Percentiles rank a stretch among this genome's conserved stretches.
Evolutionary conservation across 2,329 filamentous ascomycete genomes (phyloP).

Genomic region (Blumeria graminis): DNA sequence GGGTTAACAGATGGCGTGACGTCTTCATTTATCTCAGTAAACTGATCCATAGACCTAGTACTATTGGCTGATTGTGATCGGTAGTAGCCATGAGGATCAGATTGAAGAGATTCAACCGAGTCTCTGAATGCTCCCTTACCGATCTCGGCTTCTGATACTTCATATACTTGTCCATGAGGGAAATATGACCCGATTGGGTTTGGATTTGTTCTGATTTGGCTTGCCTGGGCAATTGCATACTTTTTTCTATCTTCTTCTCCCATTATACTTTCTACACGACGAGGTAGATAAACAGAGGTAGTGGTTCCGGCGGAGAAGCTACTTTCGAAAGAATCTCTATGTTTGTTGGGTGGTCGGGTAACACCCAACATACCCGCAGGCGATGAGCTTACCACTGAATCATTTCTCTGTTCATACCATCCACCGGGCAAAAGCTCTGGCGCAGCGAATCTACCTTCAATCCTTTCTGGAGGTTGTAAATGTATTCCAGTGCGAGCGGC

Average conservation of each 20-base stretch:
- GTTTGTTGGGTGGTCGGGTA: constrained; percentile 18
- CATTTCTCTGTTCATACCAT: constrained; percentile 45
- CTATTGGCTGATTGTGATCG: constrained; percentile 6
- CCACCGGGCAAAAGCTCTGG: constrained; percentile 42
- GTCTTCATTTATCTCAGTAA: constrained; percentile 4
- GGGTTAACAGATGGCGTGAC: constrained; percentile 2
- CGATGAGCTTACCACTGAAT: constrained; percentile 35
- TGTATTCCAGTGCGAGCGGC: constrained; percentile 27
- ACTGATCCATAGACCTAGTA: constrained; percentile 5
- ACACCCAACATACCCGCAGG: constrained; percentile 14
- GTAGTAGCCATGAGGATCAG: constrained; percentile 8
- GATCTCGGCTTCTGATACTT: constrained; percentile 23
- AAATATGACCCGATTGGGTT: constrained; percentile 17
- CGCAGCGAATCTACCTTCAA: constrained; percentile 59
- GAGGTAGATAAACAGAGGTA: constrained; percentile 39
- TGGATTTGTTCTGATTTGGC: constrained; percentile 16
- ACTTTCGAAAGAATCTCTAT: constrained; percentile 43
- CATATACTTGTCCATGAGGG: constrained; percentile 23
- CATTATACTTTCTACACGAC: constrained; percentile 40
- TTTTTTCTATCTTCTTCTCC: constrained; percentile 52
- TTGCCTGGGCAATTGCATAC: constrained; percentile 43
- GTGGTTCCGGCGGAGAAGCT: constrained; percentile 31
- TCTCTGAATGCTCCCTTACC: constrained; percentile 20
- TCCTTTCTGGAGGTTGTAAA: constrained; percentile 46
- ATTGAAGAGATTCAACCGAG: constrained; percentile 16